Evolutionary conservation across 2,329 filamentous ascomycete genomes (phyloP).

Genomic region (Aspergillus caelatus): DNA sequence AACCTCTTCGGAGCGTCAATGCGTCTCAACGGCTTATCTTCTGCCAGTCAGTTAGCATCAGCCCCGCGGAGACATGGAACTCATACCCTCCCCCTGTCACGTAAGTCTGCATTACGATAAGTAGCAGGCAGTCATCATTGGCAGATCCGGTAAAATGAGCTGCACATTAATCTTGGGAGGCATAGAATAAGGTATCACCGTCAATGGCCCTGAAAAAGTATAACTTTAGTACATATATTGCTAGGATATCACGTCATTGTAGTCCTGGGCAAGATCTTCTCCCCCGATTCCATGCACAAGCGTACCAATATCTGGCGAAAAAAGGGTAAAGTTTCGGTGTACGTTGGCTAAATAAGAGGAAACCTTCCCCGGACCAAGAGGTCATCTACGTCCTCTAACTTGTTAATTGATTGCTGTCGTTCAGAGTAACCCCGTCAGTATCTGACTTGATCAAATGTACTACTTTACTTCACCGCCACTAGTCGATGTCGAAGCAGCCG

Average conservation of each 20-base stretch:
- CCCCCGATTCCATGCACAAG: too few relatives aligned
- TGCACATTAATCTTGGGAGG: not conserved
- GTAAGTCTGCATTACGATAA: slow-evolving; percentile 1
- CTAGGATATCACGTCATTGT: not conserved
- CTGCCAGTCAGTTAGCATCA: not conserved
- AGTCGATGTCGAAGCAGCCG: not conserved
- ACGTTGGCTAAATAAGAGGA: too few relatives aligned
- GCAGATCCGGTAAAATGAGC: not conserved
- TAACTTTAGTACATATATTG: too few relatives aligned
- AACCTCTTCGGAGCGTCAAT: not conserved
- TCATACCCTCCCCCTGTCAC: not conserved
- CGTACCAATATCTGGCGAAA: too few relatives aligned
- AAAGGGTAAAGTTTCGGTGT: too few relatives aligned
- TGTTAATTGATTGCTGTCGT: too few relatives aligned
- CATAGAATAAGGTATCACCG: not conserved
- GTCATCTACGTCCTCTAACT: too few relatives aligned
- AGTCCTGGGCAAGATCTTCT: not conserved
- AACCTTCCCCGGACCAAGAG: too few relatives aligned
- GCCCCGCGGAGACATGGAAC: not conserved
- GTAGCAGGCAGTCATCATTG: not conserved
- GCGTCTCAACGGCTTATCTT: not conserved
- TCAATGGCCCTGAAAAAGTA: too few relatives aligned
- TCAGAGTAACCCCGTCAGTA: too few relatives aligned
- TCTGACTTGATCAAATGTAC: too few relatives aligned
- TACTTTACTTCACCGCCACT: too few relatives aligned